Conservation (phyloP, 2,329 filamentous ascomycete species). For the Fusarium kyushuense region DNA sequence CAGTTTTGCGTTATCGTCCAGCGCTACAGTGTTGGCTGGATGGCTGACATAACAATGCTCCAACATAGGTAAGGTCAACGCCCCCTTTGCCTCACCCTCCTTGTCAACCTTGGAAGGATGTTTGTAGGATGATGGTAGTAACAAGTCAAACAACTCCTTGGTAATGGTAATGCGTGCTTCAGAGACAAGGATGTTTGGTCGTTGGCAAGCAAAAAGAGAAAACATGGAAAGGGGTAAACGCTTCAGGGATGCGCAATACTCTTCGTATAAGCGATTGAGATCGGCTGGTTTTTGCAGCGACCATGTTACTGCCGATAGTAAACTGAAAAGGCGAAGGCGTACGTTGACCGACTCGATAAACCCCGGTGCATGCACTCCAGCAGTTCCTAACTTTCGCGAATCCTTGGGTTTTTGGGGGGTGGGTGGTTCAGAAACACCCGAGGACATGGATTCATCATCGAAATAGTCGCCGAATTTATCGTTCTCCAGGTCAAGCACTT, state of each 20-base stretch:
- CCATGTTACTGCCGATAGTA: slow-evolving; percentile 62
- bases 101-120: slow-evolving; percentile 57
- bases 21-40: slow-evolving; percentile 69
- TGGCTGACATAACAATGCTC: slow-evolving; percentile 73
- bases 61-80: slow-evolving; percentile 61
- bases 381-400: slow-evolving; percentile 34
- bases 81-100: slow-evolving; percentile 53
- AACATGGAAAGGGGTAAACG: slow-evolving; percentile 70
- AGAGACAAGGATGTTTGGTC: slow-evolving; percentile 52
- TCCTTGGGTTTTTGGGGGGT: slow-evolving; percentile 57
- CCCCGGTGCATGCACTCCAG: slow-evolving; percentile 44
- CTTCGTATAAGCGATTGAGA: slow-evolving; percentile 68
- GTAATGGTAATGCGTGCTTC: slow-evolving; percentile 60
- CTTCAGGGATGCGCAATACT: slow-evolving; percentile 67
- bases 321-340: slow-evolving; percentile 71
- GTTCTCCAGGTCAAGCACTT: slow-evolving; percentile 68
- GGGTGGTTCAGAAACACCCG: slow-evolving; percentile 60
- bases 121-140: slow-evolving; percentile 58
- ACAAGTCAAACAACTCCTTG: slow-evolving; percentile 59
- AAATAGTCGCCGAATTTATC: slow-evolving; percentile 71
- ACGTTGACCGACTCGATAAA: slow-evolving; percentile 68
- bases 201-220: slow-evolving; percentile 61
- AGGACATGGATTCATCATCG: slow-evolving; percentile 67
- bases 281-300: slow-evolving; percentile 60
- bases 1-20: slow-evolving; percentile 79